A percentile compares a stretch with the other conserved stretches of the same genome.
These are phyloP conservation scores for Boletus sp. DNA, from an alignment of 768 basidiomycete species.

Conservation along the genomic window DNA sequence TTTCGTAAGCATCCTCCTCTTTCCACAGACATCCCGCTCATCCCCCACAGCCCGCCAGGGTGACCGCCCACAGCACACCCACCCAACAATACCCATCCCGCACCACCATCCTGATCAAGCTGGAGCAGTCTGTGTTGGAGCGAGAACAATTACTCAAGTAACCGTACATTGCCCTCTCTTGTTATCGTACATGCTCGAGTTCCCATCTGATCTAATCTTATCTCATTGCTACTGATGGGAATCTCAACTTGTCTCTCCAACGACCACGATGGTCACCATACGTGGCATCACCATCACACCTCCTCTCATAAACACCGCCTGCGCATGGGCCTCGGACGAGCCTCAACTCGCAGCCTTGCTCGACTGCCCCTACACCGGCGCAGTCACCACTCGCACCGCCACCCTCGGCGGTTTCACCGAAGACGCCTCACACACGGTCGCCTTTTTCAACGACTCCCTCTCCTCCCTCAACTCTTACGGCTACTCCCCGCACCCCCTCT, in stretches of 20 bases:
- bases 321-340: no score
- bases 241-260: no score
- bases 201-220: constrained; percentile 17
- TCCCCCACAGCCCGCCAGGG: constrained; percentile 78
- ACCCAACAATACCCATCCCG: constrained; percentile 76
- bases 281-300: no score
- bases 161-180: constrained; percentile 9
- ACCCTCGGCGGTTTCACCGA: constrained; percentile 73
- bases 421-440: constrained; percentile 60
- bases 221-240: not conserved
- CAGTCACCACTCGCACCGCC: constrained; percentile 78
- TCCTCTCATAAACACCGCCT: no score
- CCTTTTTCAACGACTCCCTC: constrained; percentile 46
- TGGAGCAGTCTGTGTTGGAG: constrained; percentile 90
- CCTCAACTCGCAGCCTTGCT: constrained; percentile 45
- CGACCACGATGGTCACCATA: no score
- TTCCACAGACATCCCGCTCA: constrained; percentile 10
- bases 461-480: constrained; percentile 86
- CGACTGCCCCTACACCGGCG: constrained; percentile 66
- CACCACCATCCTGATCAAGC: constrained; percentile 96
- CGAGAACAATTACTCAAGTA: constrained; percentile 89
- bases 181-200: constrained; percentile 5
- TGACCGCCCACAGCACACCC: constrained; percentile 93
- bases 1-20: constrained; percentile 62
- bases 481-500: constrained; percentile 75